Conservation (phyloP, 495 filamentous ascomycete species). For the Sphaerosporella brunnea region DNA sequence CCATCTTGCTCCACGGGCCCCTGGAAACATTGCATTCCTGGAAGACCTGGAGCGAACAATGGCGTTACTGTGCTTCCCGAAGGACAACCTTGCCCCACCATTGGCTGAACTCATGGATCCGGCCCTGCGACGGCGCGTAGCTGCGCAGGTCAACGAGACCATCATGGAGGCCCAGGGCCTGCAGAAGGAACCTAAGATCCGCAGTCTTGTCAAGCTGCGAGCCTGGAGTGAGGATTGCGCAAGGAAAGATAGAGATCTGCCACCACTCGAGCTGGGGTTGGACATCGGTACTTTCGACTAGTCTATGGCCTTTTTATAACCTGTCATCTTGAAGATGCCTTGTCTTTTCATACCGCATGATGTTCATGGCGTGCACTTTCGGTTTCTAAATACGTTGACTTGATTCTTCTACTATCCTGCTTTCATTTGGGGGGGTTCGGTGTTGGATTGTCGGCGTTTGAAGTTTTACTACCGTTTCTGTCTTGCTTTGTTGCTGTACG, state of each 20-base stretch:
- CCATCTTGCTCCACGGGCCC: slow-evolving; percentile 71
- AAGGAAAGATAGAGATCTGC: slow-evolving; percentile 51
- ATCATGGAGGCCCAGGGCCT: slow-evolving; percentile 55
- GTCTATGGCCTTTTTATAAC: neutral
- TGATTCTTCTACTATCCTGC: too few species aligned
- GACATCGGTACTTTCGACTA: slow-evolving; percentile 21
- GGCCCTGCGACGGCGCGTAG: slow-evolving; percentile 64
- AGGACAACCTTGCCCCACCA: slow-evolving; percentile 54
- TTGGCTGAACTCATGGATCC: slow-evolving; percentile 60
- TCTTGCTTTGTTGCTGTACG: too few species aligned
- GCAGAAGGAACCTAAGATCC: slow-evolving; percentile 60
- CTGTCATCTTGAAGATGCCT: too few species aligned
- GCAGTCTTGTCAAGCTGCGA: slow-evolving; percentile 59
- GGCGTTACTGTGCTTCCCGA: slow-evolving; percentile 73
- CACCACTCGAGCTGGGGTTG: slow-evolving; percentile 53
- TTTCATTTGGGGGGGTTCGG: too few species aligned
- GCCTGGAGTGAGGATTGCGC: slow-evolving; percentile 70
- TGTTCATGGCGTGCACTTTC: too few species aligned
- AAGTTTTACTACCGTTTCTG: too few species aligned
- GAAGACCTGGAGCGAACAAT: slow-evolving; percentile 84
- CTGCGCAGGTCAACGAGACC: slow-evolving; percentile 69
- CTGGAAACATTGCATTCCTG: slow-evolving; percentile 56
- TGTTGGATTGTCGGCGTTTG: too few species aligned
- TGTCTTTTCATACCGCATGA: too few species aligned
- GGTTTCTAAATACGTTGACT: too few species aligned